Evolutionary conservation across 345 rosid species (phyloP).

Genomic region (Litchi chinensis): DNA sequence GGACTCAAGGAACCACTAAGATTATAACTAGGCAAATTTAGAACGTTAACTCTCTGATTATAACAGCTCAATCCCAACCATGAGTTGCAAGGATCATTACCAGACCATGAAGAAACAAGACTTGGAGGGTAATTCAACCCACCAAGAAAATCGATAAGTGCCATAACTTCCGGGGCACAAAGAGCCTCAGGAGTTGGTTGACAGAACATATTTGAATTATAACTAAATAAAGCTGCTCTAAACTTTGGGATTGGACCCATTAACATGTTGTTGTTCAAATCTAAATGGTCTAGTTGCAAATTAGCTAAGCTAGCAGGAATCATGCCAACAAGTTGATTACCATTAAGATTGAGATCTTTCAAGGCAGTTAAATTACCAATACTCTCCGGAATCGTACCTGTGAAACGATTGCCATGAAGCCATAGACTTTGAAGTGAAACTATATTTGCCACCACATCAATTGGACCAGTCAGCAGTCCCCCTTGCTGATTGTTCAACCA

Average conservation of each 20-base stretch:
- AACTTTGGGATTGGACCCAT: slow-evolving; percentile 75
- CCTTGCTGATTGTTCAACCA: slow-evolving; percentile 70
- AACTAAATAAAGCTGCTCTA: slow-evolving; percentile 42
- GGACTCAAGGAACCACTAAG: slow-evolving; percentile 73
- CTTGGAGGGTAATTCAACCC: slow-evolving; percentile 58
- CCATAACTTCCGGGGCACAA: slow-evolving; percentile 64
- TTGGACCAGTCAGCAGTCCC: slow-evolving; percentile 54
- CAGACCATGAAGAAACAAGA: slow-evolving; percentile 62
- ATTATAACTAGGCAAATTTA: slow-evolving; percentile 48
- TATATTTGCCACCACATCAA: slow-evolving; percentile 62
- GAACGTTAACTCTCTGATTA: slow-evolving; percentile 29
- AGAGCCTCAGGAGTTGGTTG: slow-evolving; percentile 42
- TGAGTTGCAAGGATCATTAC: slow-evolving; percentile 61
- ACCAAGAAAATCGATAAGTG: slow-evolving; percentile 60
- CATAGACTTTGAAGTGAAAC: slow-evolving; percentile 52
- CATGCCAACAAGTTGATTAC: slow-evolving; percentile 59
- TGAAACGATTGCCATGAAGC: slow-evolving; percentile 80
- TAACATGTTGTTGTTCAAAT: slow-evolving; percentile 66
- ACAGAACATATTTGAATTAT: slow-evolving; percentile 56
- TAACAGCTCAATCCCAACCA: slow-evolving; percentile 64
- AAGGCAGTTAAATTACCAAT: slow-evolving; percentile 54
- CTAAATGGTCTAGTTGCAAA: slow-evolving; percentile 51
- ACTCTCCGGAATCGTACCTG: slow-evolving; percentile 62
- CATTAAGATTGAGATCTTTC: slow-evolving; percentile 63
- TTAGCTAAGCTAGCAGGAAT: slow-evolving; percentile 55